Percentiles rank a stretch among this genome's conserved stretches.
Conservation (phyloP, 176 grass and related monocot genomes). For the Bromus sterilis region DNA sequence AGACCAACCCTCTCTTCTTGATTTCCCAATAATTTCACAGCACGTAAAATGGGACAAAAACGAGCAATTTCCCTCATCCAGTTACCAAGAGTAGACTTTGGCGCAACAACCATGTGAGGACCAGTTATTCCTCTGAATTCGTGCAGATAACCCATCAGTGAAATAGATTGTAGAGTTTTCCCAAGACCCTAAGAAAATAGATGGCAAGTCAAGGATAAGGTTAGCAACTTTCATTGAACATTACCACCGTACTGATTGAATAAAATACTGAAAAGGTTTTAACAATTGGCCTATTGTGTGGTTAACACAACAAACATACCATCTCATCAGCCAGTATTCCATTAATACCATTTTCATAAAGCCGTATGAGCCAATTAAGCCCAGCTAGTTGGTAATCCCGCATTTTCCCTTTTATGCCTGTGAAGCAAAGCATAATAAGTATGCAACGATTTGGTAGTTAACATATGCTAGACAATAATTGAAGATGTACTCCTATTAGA, state of each 20-base stretch:
- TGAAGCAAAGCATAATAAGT: constrained; percentile 5
- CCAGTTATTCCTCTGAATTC: constrained; percentile 96
- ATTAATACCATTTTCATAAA: constrained; percentile 98
- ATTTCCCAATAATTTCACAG: constrained; percentile 93
- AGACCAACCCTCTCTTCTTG: constrained; percentile 86
- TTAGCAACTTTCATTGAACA: neutral
- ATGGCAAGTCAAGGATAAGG: neutral
- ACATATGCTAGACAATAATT: neutral
- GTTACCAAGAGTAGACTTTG: constrained; percentile 97
- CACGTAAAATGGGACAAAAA: constrained; percentile 78
- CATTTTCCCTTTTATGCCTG: constrained; percentile 98
- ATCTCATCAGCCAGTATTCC: constrained; percentile 99
- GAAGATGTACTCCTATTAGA: neutral
- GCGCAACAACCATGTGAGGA: constrained; percentile 97
- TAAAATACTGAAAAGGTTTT: neutral
- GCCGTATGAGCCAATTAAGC: constrained; percentile 94
- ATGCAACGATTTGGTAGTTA: neutral
- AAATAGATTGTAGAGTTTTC: constrained; percentile 99
- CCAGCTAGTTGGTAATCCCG: constrained; percentile 97
- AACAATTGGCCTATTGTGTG: neutral
- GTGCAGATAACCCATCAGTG: constrained; percentile 80
- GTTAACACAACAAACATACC: constrained; percentile 42
- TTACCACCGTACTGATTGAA: neutral
- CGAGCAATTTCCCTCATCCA: constrained; percentile 97
- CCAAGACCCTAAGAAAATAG: constrained; percentile 75